phyloP scores from a whole-genome alignment of 2,329 filamentous ascomycete genomes.

The Zarea fungicola region DNA sequence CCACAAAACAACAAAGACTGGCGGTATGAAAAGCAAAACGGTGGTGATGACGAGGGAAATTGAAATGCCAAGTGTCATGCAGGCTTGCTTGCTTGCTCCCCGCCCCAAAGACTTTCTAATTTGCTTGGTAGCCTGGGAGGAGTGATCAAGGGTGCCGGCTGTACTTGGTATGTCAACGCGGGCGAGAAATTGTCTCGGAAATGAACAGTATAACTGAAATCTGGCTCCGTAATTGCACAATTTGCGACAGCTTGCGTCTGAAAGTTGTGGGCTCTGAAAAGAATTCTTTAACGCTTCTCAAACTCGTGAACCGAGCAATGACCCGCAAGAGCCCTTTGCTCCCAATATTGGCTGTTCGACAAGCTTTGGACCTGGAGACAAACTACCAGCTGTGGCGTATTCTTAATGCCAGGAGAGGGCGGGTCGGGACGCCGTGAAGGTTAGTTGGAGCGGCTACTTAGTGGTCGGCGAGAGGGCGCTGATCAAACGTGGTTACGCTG shows the following conservation, averaged over 20 bases:
- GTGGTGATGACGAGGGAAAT: background rate
- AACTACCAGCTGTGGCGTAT: background rate
- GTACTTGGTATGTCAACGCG: background rate
- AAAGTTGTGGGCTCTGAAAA: background rate
- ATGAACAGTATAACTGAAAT: background rate
- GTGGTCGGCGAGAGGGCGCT: background rate
- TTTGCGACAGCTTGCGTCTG: background rate
- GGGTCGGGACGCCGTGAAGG: background rate
- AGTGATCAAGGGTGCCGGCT: background rate
- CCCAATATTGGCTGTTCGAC: constrained; percentile 1
- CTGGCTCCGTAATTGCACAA: background rate
- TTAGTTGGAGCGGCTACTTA: background rate
- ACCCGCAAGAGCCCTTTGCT: background rate
- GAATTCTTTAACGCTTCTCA: background rate
- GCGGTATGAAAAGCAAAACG: background rate
- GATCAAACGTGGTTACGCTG: background rate
- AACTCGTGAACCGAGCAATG: background rate
- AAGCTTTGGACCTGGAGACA: background rate
- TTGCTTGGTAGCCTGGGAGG: background rate
- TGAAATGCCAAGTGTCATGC: background rate
- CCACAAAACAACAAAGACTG: background rate
- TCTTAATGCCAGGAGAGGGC: background rate
- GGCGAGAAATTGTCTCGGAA: background rate
- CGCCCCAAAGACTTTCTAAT: background rate
- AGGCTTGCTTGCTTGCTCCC: background rate